These are phyloP conservation scores for Juglanconis oblonga DNA, from an alignment of 2,329 filamentous ascomycete species.

Conservation along the genomic window DNA sequence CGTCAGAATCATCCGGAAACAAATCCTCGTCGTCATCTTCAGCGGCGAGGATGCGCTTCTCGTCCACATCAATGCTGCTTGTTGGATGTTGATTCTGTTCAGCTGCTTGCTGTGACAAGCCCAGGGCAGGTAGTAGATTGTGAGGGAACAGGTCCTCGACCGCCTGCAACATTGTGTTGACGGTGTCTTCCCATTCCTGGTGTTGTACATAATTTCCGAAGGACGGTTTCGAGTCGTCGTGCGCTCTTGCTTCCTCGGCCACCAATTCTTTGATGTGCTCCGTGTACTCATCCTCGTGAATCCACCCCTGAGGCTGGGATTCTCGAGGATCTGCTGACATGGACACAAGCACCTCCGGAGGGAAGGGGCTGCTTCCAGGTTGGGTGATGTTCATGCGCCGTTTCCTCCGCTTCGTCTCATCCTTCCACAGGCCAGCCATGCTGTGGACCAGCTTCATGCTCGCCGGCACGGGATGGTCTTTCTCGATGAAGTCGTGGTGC, in stretches of 20 bases:
- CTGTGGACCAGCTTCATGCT: conserved; percentile 84
- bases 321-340: conserved; percentile 83
- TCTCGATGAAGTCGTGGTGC: conserved; percentile 85
- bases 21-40: conserved; percentile 43
- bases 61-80: conserved; percentile 62
- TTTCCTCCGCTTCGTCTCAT: conserved; percentile 79
- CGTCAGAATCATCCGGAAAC: conserved; percentile 52
- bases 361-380: conserved; percentile 72
- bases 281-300: conserved; percentile 83
- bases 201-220: conserved; percentile 67
- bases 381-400: conserved; percentile 63
- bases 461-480: conserved; percentile 56
- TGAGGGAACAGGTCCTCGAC: conserved; percentile 82
- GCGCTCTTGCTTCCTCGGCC: conserved; percentile 56
- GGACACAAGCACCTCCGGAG: conserved; percentile 75
- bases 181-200: conserved; percentile 48
- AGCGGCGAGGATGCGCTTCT: conserved; percentile 50
- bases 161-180: conserved; percentile 80
- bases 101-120: conserved; percentile 31
- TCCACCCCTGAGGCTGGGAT: conserved; percentile 75
- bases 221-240: conserved; percentile 39
- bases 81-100: conserved; percentile 29
- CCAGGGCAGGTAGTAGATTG: conserved; percentile 52
- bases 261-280: conserved; percentile 63
- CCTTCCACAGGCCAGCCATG: conserved; percentile 90